Conservation (phyloP, 2,329 filamentous ascomycete species). For the Akanthomyces lecanii region DNA sequence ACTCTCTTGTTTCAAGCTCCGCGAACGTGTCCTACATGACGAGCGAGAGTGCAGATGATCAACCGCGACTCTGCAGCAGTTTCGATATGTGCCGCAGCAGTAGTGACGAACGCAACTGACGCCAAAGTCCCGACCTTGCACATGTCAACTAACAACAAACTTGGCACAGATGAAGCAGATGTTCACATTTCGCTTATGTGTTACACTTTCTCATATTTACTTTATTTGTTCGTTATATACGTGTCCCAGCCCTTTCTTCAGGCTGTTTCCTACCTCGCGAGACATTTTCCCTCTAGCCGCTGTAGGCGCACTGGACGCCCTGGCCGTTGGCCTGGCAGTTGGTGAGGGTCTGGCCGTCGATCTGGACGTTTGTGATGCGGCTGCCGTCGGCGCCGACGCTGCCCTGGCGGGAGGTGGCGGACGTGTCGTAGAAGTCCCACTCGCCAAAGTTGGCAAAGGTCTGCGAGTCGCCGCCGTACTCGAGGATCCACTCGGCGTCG, state of each 20-base stretch:
- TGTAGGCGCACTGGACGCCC: constrained; percentile 6
- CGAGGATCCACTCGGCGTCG: constrained; percentile 58
- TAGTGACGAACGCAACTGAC: too few species aligned
- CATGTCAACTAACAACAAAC: too few species aligned
- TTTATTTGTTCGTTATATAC: not conserved
- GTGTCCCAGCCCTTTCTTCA: not conserved
- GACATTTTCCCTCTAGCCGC: not conserved
- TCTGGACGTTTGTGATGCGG: not conserved
- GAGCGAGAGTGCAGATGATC: too few species aligned
- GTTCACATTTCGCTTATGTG: too few species aligned
- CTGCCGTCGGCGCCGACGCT: constrained; percentile 32
- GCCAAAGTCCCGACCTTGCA: too few species aligned
- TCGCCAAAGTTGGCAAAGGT: constrained; percentile 17
- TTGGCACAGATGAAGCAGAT: not conserved
- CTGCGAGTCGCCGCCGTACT: constrained; percentile 29
- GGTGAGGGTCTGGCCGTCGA: not conserved
- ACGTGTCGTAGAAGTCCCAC: constrained; percentile 10
- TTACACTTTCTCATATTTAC: not conserved
- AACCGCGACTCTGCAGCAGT: too few species aligned
- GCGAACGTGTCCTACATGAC: too few species aligned
- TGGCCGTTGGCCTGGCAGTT: not conserved
- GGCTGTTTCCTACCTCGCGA: not conserved
- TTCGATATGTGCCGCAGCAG: too few species aligned
- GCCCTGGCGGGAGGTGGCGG: constrained; percentile 25
- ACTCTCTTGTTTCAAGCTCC: too few species aligned